Base-by-base conservation (phyloP, 768 basidiomycete species). In the Lepiota subincarnata region DNA sequence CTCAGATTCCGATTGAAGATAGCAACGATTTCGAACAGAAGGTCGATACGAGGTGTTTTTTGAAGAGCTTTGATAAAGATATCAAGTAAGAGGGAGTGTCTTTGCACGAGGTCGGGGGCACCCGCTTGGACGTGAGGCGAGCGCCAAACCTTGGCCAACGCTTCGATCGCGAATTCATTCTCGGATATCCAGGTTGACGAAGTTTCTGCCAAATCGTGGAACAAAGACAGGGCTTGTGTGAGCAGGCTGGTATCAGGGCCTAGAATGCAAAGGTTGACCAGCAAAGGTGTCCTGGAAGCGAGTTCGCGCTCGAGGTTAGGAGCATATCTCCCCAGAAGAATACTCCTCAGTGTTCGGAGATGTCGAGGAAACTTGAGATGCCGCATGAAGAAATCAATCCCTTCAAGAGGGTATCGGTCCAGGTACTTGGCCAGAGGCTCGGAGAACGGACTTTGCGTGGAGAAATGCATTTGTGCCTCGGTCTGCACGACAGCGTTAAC, bases 391-490 rank as follows among this genome's bases (percentile, higher is more conserved):
- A 91, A 92, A 46, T 91, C 84, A 18, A 91, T 78, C 1, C 92
- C 89, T 62, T 98, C 90, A 2, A 70, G 73, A 0, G 92, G 87
- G 69, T 97, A 98, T 7, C 92, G 86, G 67, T 98, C 85, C 18
- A 98, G 78, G 69, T 94, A 98, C 65, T 86, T 85, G 16, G 89
- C 92, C 44, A 98, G 72, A 5, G 94, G 95, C 55, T 90, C 84
- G 0, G 96, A 97, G 70, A 99, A 98, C 1, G 94, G 94, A 60
- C 89, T 96, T 49, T 77, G 80, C 13, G 84, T 83, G 0, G 93
- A 92, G 64, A 93, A 96, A 60, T 94, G 90, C 74, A 99, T 84
- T 55, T 86, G 82, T 0, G 89, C 80, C 68, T 99, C 97, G 3
- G 92, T 93, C 62, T 95, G 88, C 26, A 98, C 94, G 48, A 98